phyloP scores from a whole-genome alignment of 129 eudicot genomes.

The Scalesia atractyloides region DNA sequence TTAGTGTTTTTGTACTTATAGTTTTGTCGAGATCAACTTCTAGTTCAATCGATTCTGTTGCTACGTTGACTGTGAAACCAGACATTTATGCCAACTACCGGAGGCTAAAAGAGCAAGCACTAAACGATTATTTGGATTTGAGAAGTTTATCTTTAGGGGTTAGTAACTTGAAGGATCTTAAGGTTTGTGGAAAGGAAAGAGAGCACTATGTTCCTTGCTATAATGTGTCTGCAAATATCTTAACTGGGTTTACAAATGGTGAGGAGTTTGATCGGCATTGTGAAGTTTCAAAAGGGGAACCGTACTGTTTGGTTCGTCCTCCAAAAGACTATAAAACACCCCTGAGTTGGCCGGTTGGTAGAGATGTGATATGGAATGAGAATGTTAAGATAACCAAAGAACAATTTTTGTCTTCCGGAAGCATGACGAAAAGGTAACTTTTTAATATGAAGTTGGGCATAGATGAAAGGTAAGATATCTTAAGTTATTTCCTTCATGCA shows the following conservation, averaged over 20 bases:
- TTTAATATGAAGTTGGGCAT: no score
- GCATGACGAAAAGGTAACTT: slow-evolving; percentile 80
- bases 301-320: slow-evolving; percentile 82
- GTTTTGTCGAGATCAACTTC: slow-evolving; percentile 56
- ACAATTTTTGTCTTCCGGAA: slow-evolving; percentile 94
- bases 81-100: slow-evolving; percentile 67
- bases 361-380: slow-evolving; percentile 95
- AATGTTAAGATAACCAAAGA: slow-evolving; percentile 95
- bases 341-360: slow-evolving; percentile 87
- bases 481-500: no score
- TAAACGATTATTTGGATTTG: slow-evolving; percentile 71
- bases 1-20: slow-evolving; percentile 56
- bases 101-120: slow-evolving; percentile 76
- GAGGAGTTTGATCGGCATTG: slow-evolving; percentile 97
- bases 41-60: slow-evolving; percentile 35
- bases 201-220: slow-evolving; percentile 95
- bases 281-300: slow-evolving; percentile 55
- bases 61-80: slow-evolving; percentile 42
- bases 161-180: slow-evolving; percentile 49
- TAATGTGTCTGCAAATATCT: slow-evolving; percentile 68
- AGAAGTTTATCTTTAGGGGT: slow-evolving; percentile 51
- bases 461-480: no score
- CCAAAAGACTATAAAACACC: slow-evolving; percentile 96
- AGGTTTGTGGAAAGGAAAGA: slow-evolving; percentile 78
- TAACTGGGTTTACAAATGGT: slow-evolving; percentile 68